Conservation (phyloP, 2,329 filamentous ascomycete genomes). For the Pseudopithomyces chartarum region DNA sequence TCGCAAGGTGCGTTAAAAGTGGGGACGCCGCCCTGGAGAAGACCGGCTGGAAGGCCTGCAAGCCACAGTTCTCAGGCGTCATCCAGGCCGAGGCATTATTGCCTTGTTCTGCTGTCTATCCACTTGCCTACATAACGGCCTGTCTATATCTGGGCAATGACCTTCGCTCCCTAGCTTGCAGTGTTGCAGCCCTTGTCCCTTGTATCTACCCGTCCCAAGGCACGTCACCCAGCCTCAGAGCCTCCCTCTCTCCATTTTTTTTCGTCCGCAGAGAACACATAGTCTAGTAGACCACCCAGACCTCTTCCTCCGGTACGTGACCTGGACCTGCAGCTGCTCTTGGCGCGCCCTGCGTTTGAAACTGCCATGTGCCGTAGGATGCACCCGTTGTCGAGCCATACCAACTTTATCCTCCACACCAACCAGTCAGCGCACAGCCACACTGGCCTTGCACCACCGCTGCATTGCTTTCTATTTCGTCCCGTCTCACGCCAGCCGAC, state of each 20-base stretch:
- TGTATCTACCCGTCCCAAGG: too few relatives aligned
- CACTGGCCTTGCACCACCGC: background rate
- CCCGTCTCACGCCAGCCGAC: background rate
- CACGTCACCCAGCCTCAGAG: too few relatives aligned
- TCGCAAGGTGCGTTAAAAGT: constrained; percentile 4
- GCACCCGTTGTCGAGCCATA: constrained; percentile 19
- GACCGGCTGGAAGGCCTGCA: background rate
- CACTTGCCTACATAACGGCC: too few relatives aligned
- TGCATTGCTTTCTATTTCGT: background rate
- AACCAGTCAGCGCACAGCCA: constrained; percentile 16
- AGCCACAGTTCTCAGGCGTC: background rate
- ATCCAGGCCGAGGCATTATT: background rate
- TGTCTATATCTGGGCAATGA: too few relatives aligned
- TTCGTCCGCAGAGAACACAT: too few relatives aligned
- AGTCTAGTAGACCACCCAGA: too few relatives aligned
- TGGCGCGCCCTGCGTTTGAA: constrained; percentile 13
- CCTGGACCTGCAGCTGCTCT: background rate
- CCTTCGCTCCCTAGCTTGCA: too few relatives aligned
- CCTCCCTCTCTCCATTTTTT: too few relatives aligned
- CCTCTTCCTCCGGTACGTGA: too few relatives aligned
- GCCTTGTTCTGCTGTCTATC: background rate
- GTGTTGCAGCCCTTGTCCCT: too few relatives aligned
- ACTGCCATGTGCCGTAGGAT: constrained; percentile 14
- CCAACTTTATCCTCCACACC: constrained; percentile 8
- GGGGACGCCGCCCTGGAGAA: background rate